Evolutionary conservation across 768 basidiomycete genomes (phyloP), one percentile per base, ranked within the genome.

Genomic region (Leccinum olivaceopallidum): DNA sequence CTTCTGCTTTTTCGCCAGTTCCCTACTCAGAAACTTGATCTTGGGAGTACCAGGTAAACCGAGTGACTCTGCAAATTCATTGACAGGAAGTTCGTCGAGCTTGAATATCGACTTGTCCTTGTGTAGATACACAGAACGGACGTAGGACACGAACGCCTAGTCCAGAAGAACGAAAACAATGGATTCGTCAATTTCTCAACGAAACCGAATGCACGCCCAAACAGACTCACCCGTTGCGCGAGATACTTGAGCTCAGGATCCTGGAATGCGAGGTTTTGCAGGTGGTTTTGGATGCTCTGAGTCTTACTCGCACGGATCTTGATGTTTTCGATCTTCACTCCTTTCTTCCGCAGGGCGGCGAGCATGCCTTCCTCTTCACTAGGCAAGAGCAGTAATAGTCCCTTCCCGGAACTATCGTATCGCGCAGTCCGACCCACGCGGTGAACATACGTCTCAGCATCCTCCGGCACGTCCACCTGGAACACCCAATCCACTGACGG

Each of bases 201-300:
- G 5, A 1, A 39, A 44, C 4, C 7, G 4, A 1, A 5, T 9
- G 10, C 1, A 2, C 39, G 18, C 2, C 37, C 30, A 51, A 60
- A 22, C 7, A 39, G 32, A 81, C 87, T 60, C 67, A 95, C 95
- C 58, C 93, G 79, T 73, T 98, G 96, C 10, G 89, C 97, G 10
- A 99, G 84, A 73, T 98, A 97, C 72, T 98, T 99, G 76, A 98
- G 88, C 74, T 99, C 95, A 0, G 95, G 92, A 60, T 95, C 94
- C 76, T 94, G 87, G 77, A 98, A 99, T 0, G 91, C 89, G 39
- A 97, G 83, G 57, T 86, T 93, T 75, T 99, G 97, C 50, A 98
- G 79, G 73, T 95, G 90, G 64, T 92, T 92, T 69, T 88, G 83
- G 60, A 97, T 86, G 63, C 82, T 86, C 68, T 88, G 85, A 50